These are phyloP conservation scores for Rhizomucor pusillus DNA, from an alignment of 371 early-diverging fungal genomes.

Conservation along the genomic window DNA sequence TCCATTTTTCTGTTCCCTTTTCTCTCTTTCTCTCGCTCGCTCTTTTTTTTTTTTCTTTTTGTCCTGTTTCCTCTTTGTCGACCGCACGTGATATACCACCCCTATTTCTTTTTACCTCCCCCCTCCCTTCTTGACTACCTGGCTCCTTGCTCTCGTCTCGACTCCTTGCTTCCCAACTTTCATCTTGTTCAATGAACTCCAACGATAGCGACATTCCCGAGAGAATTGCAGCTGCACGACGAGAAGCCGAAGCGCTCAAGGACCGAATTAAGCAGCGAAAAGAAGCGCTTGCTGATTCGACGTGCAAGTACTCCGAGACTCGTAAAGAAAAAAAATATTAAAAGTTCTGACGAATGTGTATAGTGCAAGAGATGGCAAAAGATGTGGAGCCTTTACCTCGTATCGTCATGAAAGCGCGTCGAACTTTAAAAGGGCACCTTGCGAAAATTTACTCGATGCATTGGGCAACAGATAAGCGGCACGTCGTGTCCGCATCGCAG, in stretches of 20 bases:
- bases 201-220: conserved; percentile 72
- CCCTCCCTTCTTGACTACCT: background rate
- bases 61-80: too few species aligned
- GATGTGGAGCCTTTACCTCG: conserved; percentile 86
- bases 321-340: background rate
- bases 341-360: background rate
- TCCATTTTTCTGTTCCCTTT: background rate
- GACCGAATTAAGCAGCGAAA: conserved; percentile 92
- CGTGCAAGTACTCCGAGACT: conserved; percentile 60
- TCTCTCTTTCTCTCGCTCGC: conserved; percentile 4
- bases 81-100: too few species aligned
- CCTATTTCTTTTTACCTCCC: conserved; percentile 1
- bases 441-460: conserved; percentile 99
- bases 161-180: background rate
- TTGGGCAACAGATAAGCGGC: conserved; percentile 93
- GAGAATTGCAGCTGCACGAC: conserved; percentile 86
- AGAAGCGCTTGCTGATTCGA: conserved; percentile 89
- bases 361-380: conserved; percentile 51
- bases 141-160: background rate
- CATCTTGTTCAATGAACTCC: conserved; percentile 9
- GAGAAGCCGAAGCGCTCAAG: conserved; percentile 93
- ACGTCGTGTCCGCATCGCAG: conserved; percentile 94
- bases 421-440: conserved; percentile 94
- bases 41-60: conserved; percentile 1
- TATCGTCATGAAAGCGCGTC: conserved; percentile 90